phyloP scores from a whole-genome alignment of 208 protist genomes.

The Chromosphaera perkinsii region DNA sequence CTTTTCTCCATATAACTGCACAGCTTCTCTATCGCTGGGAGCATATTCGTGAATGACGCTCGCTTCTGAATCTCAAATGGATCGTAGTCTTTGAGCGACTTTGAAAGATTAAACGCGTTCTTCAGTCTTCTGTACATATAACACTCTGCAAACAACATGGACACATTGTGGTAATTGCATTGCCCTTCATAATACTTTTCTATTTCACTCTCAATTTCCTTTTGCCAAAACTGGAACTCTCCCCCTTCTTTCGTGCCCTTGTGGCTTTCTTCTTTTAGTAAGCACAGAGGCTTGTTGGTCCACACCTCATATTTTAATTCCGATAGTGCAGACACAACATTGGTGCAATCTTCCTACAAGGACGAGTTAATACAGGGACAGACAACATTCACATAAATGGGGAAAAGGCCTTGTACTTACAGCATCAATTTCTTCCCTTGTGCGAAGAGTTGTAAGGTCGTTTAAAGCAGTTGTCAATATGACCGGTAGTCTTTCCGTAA shows the following conservation, averaged over 20 bases:
- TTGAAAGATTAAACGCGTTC: background rate
- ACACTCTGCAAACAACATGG: constrained; percentile 13
- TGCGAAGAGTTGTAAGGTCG: too few relatives aligned
- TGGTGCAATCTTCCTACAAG: background rate
- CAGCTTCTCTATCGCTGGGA: background rate
- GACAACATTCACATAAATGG: too few relatives aligned
- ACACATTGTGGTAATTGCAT: constrained; percentile 7
- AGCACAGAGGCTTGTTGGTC: constrained; percentile 18
- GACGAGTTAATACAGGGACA: too few relatives aligned
- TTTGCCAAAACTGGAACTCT: constrained; percentile 2
- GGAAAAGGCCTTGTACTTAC: too few relatives aligned
- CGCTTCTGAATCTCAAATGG: background rate
- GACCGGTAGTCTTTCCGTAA: too few relatives aligned
- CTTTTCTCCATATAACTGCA: background rate
- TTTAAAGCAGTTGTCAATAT: too few relatives aligned
- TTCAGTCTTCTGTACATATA: constrained; percentile 2
- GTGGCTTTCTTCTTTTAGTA: too few relatives aligned
- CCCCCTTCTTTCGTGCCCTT: background rate
- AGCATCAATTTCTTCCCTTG: too few relatives aligned
- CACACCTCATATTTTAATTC: constrained; percentile 8
- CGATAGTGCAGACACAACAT: constrained; percentile 2
- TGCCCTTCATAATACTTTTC: background rate
- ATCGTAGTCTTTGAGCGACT: background rate
- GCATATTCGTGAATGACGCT: background rate
- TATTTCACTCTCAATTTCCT: background rate